A percentile compares a stretch with the other conserved stretches of the same genome.
phyloP scores from a whole-genome alignment of 495 filamentous ascomycete genomes.

The Hyaloscypha hepaticicola region DNA sequence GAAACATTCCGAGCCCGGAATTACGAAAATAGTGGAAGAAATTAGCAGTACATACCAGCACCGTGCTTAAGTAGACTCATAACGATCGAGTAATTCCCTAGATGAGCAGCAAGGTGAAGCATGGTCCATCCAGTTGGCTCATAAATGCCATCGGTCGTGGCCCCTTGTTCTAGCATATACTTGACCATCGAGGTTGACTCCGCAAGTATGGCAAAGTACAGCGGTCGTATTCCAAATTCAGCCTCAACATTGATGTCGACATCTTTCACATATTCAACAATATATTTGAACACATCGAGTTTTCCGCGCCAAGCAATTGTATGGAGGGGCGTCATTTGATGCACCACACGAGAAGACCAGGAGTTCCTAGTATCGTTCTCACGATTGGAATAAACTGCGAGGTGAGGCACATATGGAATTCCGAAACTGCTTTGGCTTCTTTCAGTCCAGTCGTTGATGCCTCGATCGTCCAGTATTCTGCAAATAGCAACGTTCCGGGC shows the following conservation, averaged over 20 bases:
- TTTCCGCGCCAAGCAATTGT: background rate
- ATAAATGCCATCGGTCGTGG: background rate
- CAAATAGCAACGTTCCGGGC: background rate
- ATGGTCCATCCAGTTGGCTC: background rate
- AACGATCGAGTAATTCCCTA: background rate
- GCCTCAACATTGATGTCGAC: constrained; percentile 1
- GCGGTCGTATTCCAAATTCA: constrained; percentile 2
- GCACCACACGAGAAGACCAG: background rate
- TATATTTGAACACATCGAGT: background rate
- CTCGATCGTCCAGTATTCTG: background rate
- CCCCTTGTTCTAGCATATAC: background rate
- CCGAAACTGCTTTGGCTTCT: background rate
- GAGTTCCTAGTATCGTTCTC: background rate
- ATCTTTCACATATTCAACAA: background rate
- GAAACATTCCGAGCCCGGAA: no score
- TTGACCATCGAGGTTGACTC: background rate
- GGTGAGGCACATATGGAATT: background rate
- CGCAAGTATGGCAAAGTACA: background rate
- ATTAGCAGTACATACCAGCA: background rate
- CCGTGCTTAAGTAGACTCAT: background rate
- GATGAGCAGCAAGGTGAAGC: constrained; percentile 3
- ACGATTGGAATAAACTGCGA: background rate
- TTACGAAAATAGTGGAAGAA: no score
- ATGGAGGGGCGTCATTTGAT: background rate
- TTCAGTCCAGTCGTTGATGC: background rate